Evolutionary conservation across 345 rosid species (phyloP).

Genomic region (Gossypium raimondii): DNA sequence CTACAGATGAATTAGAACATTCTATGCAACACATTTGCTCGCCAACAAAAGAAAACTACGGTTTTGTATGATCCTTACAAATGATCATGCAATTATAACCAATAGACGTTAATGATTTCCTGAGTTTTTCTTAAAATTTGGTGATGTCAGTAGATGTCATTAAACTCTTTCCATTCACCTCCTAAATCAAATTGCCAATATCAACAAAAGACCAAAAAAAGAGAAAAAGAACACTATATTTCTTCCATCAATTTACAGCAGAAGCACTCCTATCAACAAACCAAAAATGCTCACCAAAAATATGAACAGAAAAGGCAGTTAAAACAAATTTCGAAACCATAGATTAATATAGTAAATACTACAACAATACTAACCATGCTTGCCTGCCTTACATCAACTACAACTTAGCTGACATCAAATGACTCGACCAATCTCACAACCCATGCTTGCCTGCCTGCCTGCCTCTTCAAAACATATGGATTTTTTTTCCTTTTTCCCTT

Average conservation of each 20-base stretch:
- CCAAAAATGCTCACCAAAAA: neutral
- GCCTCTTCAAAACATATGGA: no score
- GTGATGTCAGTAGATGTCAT: neutral
- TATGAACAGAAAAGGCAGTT: slow-evolving; percentile 3
- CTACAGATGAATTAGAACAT: neutral
- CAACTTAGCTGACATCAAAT: neutral
- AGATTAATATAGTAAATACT: neutral
- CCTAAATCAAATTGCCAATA: neutral
- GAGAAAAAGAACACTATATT: neutral
- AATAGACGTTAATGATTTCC: neutral
- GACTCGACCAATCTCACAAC: neutral
- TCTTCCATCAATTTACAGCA: neutral
- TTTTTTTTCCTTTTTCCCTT: no score
- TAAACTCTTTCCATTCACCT: neutral
- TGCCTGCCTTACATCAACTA: no score
- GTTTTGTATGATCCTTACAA: neutral
- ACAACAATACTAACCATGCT: slow-evolving; percentile 45
- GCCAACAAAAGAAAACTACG: neutral
- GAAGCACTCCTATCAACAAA: neutral
- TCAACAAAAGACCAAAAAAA: neutral
- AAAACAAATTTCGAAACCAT: neutral
- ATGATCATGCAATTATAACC: neutral
- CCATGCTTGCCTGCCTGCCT: no score
- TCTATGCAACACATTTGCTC: neutral
- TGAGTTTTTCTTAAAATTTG: neutral